phyloP scores from a whole-genome alignment of 768 basidiomycete species.

The Tricholoma sp. region DNA sequence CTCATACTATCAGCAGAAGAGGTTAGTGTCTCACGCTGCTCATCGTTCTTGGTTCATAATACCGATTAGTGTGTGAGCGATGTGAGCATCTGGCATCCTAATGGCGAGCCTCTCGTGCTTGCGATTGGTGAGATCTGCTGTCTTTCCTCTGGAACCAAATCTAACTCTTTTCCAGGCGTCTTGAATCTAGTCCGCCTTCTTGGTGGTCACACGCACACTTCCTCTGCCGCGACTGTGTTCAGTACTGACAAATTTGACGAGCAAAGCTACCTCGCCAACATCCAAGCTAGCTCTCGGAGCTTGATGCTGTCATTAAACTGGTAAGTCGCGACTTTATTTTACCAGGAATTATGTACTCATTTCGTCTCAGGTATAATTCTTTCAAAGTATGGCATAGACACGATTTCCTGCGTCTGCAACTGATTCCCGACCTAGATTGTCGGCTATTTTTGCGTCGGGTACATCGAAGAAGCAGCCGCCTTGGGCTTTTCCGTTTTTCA shows the following conservation, averaged over 20 bases:
- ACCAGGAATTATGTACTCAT: not conserved
- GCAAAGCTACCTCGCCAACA: constrained; percentile 41
- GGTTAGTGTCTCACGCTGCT: constrained; percentile 27
- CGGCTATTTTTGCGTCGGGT: constrained; percentile 60
- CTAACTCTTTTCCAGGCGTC: constrained; percentile 30
- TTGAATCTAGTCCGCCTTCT: constrained; percentile 61
- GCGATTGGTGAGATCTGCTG: constrained; percentile 41
- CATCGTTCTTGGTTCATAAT: not conserved
- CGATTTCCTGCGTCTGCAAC: not conserved
- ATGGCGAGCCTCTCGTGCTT: constrained; percentile 47
- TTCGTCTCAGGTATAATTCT: constrained; percentile 49
- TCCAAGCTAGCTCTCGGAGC: constrained; percentile 42
- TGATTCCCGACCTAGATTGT: constrained; percentile 41
- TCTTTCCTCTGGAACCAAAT: not conserved
- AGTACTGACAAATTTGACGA: constrained; percentile 60
- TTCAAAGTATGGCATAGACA: constrained; percentile 43
- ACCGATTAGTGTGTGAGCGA: constrained; percentile 48
- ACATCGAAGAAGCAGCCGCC: constrained; percentile 49
- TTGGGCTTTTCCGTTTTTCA: constrained; percentile 62
- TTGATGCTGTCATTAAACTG: constrained; percentile 53
- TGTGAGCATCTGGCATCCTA: constrained; percentile 50
- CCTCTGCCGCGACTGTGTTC: constrained; percentile 47
- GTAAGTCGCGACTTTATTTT: constrained; percentile 26
- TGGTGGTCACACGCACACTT: constrained; percentile 51
- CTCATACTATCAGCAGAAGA: constrained; percentile 56